Evolutionary conservation across 2,329 filamentous ascomycete genomes (phyloP).

Genomic region (Ascochyta fabae): DNA sequence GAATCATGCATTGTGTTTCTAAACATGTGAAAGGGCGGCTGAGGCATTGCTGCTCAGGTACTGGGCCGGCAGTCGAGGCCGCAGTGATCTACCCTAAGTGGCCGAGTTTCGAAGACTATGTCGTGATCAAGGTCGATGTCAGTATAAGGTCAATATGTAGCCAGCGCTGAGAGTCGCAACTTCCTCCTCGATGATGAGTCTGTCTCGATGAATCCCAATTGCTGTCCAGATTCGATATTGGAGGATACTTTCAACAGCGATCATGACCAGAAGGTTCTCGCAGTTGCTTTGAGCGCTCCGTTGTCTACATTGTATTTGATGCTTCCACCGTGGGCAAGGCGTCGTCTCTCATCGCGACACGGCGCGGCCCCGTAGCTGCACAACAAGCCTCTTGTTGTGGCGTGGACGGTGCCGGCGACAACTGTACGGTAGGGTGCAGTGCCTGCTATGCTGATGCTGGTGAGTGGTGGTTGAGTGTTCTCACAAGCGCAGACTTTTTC

Average conservation of each 20-base stretch:
- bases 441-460: neutral
- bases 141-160: conserved; percentile 15
- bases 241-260: conserved; percentile 42
- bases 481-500: conserved; percentile 25
- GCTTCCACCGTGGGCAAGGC: neutral
- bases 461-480: conserved; percentile 6
- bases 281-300: conserved; percentile 42
- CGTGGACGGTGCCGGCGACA: neutral
- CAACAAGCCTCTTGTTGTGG: neutral
- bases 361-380: neutral
- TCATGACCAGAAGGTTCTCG: conserved; percentile 36
- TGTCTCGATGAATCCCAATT: conserved; percentile 20
- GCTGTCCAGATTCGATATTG: conserved; percentile 23
- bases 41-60: neutral
- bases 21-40: neutral
- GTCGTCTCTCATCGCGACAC: neutral
- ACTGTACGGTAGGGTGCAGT: neutral
- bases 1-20: conserved; percentile 2
- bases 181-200: conserved; percentile 28
- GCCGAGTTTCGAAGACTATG: neutral
- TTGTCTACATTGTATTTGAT: conserved; percentile 4
- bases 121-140: neutral
- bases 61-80: neutral
- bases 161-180: conserved; percentile 22
- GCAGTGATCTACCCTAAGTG: neutral